Evolutionary conservation across 768 basidiomycete species (phyloP), one percentile per base, ranked within the genome.

Genomic region (Tylopilus felleus): DNA sequence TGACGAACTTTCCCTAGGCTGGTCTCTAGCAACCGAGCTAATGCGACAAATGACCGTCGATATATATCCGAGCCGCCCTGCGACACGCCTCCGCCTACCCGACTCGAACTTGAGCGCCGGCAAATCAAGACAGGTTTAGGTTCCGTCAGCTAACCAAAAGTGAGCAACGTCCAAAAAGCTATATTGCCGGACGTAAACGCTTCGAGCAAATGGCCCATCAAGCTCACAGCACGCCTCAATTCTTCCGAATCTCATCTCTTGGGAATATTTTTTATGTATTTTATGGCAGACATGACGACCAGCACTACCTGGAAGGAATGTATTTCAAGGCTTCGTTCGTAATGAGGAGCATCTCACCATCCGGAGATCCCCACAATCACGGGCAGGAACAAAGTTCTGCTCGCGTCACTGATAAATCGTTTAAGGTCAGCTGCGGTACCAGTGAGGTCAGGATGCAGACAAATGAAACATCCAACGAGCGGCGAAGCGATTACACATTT

Each of bases 131-230:
- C 27, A 55, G 29, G 46, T 25, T 49, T 42, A 48, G 28, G 50
- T 58, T 57, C 52, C 23, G 51, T 48, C 49, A 57, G 17, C 27
- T 43, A 44, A 25, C 44, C 42, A 38, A 49, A 33, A 35, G 33
- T 14, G 46, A 38, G 41, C 31, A 23, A 28, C 39, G 39, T 49
- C 52, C 38, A 51, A 64, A 51, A 56, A 31, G 52, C 39, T 25
- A 63, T 60, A 66, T 60, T 58, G 16, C 42, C 39, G 12, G 59
- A 61, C 65, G 65, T 67, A 64, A 65, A 43, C 17, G n/a, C 39
- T 13, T 41, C 27, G 51, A 41, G 45, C 49, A 27, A 29, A 47
- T 51, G 40, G n/a, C n/a, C 22, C 25, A 17, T 39, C 52, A 47
- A 43, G 36, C 43, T 40, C 45, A 41, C 52, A 23, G 48, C 31